Evolutionary conservation across 2,329 filamentous ascomycete genomes (phyloP).

Genomic region (Nemania sp.): DNA sequence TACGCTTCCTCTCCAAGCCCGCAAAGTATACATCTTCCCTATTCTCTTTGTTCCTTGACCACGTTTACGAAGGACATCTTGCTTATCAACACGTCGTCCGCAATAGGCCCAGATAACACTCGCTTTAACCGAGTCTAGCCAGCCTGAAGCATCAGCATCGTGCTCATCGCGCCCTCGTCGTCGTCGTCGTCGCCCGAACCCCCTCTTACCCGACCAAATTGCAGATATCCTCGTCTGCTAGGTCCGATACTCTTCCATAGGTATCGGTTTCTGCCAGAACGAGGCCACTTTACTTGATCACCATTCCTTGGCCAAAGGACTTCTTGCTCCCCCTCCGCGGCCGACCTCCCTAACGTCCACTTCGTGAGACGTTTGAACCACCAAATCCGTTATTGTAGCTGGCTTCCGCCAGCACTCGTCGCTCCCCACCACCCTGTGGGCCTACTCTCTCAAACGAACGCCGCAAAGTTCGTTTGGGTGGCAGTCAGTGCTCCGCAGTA

Average conservation of each 20-base stretch:
- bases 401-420: slow-evolving; percentile 84
- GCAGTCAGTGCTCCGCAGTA: slow-evolving; percentile 96
- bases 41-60: slow-evolving; percentile 19
- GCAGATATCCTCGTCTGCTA: slow-evolving; percentile 80
- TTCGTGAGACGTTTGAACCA: slow-evolving; percentile 70
- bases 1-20: slow-evolving; percentile 93
- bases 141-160: slow-evolving; percentile 23
- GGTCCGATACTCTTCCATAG: slow-evolving; percentile 83
- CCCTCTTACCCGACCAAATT: slow-evolving; percentile 41
- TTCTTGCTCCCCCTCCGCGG: slow-evolving; percentile 85
- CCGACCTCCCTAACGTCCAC: slow-evolving; percentile 91
- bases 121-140: slow-evolving; percentile 45
- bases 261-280: slow-evolving; percentile 86
- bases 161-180: slow-evolving; percentile 8
- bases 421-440: slow-evolving; percentile 79
- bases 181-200: no score
- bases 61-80: background rate
- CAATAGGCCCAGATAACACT: slow-evolving; percentile 71
- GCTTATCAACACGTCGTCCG: slow-evolving; percentile 21
- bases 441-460: slow-evolving; percentile 97
- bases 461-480: slow-evolving; percentile 96
- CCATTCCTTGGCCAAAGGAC: slow-evolving; percentile 87
- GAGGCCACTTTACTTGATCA: slow-evolving; percentile 75
- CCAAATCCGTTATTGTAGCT: slow-evolving; percentile 72
- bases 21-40: slow-evolving; percentile 76